Conservation (phyloP, 208 protist species). For the Phytomonas sp. region DNA sequence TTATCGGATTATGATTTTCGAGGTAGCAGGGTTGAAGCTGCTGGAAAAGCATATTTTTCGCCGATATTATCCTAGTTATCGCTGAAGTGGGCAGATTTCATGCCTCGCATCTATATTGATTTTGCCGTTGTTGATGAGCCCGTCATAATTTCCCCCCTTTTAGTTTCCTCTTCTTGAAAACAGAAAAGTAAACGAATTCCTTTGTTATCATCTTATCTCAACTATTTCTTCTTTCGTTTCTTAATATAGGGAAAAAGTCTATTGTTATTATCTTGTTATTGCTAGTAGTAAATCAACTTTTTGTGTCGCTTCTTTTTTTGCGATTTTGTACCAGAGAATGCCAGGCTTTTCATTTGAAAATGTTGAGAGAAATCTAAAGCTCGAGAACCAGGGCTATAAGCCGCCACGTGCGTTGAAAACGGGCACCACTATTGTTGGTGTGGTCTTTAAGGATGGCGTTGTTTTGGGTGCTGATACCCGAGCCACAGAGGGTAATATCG, state of each 20-base stretch:
- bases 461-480: constrained; percentile 99
- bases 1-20: not conserved
- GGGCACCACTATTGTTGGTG: constrained; percentile 99
- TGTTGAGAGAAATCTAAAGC: constrained; percentile 84
- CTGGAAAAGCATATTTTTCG: not conserved
- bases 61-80: not conserved
- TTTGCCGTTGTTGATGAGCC: not conserved
- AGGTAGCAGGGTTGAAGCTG: not conserved
- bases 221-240: not conserved
- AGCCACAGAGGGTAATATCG: constrained; percentile 97
- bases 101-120: not conserved
- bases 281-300: not conserved
- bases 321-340: constrained; percentile 24
- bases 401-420: constrained; percentile 94
- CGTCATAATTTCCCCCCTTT: not conserved
- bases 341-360: constrained; percentile 93
- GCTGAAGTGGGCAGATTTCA: not conserved
- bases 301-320: constrained; percentile 1
- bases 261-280: not conserved
- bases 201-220: not conserved
- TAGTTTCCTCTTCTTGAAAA: not conserved
- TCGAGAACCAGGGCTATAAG: constrained; percentile 60
- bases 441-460: constrained; percentile 98
- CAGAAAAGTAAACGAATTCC: not conserved
- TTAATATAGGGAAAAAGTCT: not conserved